phyloP scores from a whole-genome alignment of 257 asterid species.

The Ilex asprella region DNA sequence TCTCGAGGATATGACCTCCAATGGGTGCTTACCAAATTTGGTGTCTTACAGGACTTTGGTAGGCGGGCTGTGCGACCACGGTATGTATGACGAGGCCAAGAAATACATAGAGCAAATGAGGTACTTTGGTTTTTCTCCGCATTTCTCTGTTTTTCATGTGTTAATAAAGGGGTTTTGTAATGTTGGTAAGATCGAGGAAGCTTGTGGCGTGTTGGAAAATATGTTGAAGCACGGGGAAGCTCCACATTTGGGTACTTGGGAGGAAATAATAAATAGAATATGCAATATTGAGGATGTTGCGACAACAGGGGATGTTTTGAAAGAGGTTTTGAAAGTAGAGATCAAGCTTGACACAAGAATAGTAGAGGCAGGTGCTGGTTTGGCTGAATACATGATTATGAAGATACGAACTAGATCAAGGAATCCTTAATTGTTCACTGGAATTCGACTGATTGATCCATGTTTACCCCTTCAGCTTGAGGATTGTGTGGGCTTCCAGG shows the following conservation, averaged over 20 bases:
- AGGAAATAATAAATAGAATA: conserved; percentile 50
- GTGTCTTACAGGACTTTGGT: conserved; percentile 64
- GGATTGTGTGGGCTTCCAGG: neutral
- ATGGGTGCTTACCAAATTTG: conserved; percentile 78
- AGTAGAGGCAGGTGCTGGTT: conserved; percentile 57
- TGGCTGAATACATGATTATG: conserved; percentile 58
- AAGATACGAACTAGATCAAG: conserved; percentile 37
- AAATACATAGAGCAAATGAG: conserved; percentile 45
- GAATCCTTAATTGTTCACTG: conserved; percentile 20
- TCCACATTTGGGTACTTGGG: conserved; percentile 69
- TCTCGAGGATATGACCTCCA: conserved; percentile 66
- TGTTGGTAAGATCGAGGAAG: conserved; percentile 61
- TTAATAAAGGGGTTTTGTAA: conserved; percentile 57
- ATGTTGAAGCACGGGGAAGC: conserved; percentile 42
- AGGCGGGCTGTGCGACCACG: conserved; percentile 69
- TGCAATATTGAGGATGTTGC: conserved; percentile 37
- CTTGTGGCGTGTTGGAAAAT: conserved; percentile 51
- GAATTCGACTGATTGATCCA: neutral
- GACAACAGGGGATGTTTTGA: conserved; percentile 25
- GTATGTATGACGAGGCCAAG: conserved; percentile 73
- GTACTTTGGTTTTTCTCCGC: conserved; percentile 50
- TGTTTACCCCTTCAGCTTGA: too few relatives aligned
- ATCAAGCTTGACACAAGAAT: conserved; percentile 53
- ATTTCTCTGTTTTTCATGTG: conserved; percentile 57
- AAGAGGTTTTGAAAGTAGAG: conserved; percentile 47